A percentile compares a stretch with the other conserved stretches of the same genome.
These are phyloP conservation scores for Lentinula aciculospora DNA, from an alignment of 768 basidiomycete species.

Conservation along the genomic window DNA sequence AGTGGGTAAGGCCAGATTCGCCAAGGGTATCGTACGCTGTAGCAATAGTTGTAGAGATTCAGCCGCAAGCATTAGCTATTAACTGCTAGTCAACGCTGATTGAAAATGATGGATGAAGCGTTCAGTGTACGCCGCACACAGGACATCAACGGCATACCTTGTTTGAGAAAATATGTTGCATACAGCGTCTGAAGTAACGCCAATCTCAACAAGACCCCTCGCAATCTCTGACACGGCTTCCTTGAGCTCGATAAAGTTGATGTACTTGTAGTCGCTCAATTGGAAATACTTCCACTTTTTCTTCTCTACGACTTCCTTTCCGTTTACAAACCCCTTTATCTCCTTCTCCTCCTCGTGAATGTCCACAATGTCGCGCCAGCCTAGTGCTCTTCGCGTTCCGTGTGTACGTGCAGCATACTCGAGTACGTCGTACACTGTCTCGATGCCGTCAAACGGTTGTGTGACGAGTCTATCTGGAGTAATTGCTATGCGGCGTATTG, in stretches of 20 bases:
- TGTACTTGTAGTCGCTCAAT: slow-evolving; percentile 83
- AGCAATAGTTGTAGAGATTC: slow-evolving; percentile 76
- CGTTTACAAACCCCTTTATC: slow-evolving; percentile 76
- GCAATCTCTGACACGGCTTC: slow-evolving; percentile 60
- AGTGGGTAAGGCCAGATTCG: slow-evolving; percentile 80
- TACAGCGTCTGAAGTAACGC: slow-evolving; percentile 59
- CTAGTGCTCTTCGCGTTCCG: slow-evolving; percentile 69
- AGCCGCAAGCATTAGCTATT: slow-evolving; percentile 74
- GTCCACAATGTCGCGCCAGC: slow-evolving; percentile 68
- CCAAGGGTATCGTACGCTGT: slow-evolving; percentile 98
- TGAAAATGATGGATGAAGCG: not conserved
- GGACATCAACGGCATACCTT: slow-evolving; percentile 42
- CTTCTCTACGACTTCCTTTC: slow-evolving; percentile 77
- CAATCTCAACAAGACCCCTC: slow-evolving; percentile 68
- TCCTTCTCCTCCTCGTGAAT: slow-evolving; percentile 86
- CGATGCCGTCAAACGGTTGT: slow-evolving; percentile 67
- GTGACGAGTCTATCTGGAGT: slow-evolving; percentile 52
- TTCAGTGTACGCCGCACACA: no score
- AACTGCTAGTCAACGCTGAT: slow-evolving; percentile 87
- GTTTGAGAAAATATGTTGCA: slow-evolving; percentile 92
- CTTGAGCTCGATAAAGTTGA: slow-evolving; percentile 67
- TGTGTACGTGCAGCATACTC: slow-evolving; percentile 69
- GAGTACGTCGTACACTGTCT: slow-evolving; percentile 78
- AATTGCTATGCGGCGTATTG: slow-evolving; percentile 52
- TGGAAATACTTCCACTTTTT: slow-evolving; percentile 98